These are phyloP conservation scores for Russula foetens DNA, from an alignment of 768 basidiomycete genomes.

Conservation along the genomic window DNA sequence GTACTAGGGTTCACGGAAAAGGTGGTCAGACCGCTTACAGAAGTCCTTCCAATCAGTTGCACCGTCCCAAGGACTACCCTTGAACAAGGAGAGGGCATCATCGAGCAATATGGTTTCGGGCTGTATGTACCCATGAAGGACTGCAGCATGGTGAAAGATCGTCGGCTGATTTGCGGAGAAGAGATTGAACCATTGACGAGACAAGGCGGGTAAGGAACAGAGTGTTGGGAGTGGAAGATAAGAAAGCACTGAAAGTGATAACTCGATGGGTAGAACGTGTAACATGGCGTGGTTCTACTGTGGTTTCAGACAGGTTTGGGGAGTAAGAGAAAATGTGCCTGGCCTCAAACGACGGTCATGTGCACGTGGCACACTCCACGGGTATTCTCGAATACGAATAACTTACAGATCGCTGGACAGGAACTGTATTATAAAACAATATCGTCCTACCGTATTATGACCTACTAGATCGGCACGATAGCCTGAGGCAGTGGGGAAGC, in stretches of 20 bases:
- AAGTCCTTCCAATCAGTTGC: slow-evolving; percentile 48
- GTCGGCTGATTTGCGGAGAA: slow-evolving; percentile 37
- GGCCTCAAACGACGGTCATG: not conserved
- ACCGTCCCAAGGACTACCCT: slow-evolving; percentile 30
- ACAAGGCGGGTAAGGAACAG: slow-evolving; percentile 30
- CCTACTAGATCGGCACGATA: too few species aligned
- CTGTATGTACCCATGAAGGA: slow-evolving; percentile 40
- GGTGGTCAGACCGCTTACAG: slow-evolving; percentile 33
- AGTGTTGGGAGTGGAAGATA: slow-evolving; percentile 44
- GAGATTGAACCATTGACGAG: slow-evolving; percentile 41
- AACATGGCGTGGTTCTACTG: slow-evolving; percentile 25
- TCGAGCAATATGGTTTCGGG: slow-evolving; percentile 25
- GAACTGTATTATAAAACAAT: too few species aligned
- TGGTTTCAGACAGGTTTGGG: too few species aligned
- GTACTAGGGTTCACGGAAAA: not conserved
- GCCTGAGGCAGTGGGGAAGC: too few species aligned
- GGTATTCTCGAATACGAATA: too few species aligned
- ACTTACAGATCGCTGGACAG: too few species aligned
- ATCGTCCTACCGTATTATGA: too few species aligned
- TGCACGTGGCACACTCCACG: too few species aligned
- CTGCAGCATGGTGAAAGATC: slow-evolving; percentile 53
- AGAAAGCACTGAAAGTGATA: slow-evolving; percentile 41
- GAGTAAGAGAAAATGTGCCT: too few species aligned
- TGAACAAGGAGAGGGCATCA: slow-evolving; percentile 27
- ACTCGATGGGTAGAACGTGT: slow-evolving; percentile 46